Base-by-base conservation (phyloP, 306 rosid species). In the Pyrus communis region DNA sequence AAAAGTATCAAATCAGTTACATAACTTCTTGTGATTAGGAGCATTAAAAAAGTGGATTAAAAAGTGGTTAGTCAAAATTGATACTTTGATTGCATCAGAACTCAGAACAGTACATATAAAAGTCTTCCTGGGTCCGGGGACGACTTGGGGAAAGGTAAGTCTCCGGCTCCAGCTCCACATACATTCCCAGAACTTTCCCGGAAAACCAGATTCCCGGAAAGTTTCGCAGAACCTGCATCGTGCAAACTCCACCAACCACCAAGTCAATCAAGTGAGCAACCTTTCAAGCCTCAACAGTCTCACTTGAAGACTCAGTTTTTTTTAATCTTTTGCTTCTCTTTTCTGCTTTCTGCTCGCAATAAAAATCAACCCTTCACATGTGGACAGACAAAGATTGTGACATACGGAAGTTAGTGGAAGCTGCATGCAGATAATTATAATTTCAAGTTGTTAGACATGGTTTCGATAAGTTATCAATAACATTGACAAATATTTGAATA, bases 141-240 rank as follows among this genome's bases (percentile, higher is more conserved):
- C 31, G 49, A 7, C 60, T 17, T 27, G 13, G 40, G 63, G n/a
- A 67, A 43, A 27, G 0, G 21, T 9, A 8, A 40, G 11, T 13
- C 17, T 22, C 22, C 15, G 9, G 67, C 58, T 67, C 60, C 4
- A 7, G 2, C 27, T 33, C 57, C 7, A 22, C 45, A 28, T 31
- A 70, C 42, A 69, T 65, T 79, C 83, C 74, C 40, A 18, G 84
- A 83, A 81, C n/a, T 77, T 85, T 83, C 89, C 71, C 9, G 74
- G 86, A 88, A 85, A 77, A 21, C 21, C 52, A 51, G 58, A 28
- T 58, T 45, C 23, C 13, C 31, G 59, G 80, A 78, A 75, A 27
- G 17, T 35, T 82, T 66, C 78, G 38, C 3, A 7, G 86, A 75
- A 83, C 63, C 3, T 58, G 65, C 49, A 58, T 9, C n/a, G 17